Conservation (phyloP, 2,329 filamentous ascomycete species). For the Hysterium pulicare region DNA sequence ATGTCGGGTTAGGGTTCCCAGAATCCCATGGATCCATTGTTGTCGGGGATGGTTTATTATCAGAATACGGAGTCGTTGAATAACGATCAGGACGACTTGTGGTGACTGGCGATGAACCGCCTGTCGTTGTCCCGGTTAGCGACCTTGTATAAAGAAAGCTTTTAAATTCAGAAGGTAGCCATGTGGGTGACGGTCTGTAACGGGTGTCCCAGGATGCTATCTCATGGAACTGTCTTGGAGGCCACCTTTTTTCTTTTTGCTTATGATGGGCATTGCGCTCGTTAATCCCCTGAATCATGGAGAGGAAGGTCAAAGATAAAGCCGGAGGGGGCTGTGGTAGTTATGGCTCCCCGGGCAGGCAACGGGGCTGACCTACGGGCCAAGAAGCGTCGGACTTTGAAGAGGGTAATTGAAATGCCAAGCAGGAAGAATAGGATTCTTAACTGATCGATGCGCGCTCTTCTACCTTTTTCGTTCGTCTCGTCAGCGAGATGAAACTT, state of each 20-base stretch:
- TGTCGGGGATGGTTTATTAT: not conserved
- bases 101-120: no score
- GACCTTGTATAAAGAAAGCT: no score
- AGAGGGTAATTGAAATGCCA: not conserved
- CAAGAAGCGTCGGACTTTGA: conserved; percentile 1
- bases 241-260: no score
- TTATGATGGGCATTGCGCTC: not conserved
- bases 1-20: not conserved
- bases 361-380: not conserved
- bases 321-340: not conserved
- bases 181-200: no score
- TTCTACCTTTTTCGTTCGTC: not conserved
- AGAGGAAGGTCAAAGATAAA: not conserved
- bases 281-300: not conserved
- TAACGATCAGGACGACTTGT: not conserved
- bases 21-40: not conserved
- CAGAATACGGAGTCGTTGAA: not conserved
- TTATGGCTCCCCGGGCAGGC: not conserved
- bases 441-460: not conserved
- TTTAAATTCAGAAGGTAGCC: no score
- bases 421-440: not conserved
- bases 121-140: no score
- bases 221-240: no score
- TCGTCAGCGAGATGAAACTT: not conserved
- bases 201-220: no score